phyloP scores from a whole-genome alignment of 306 rosid genomes.

The Purshia tridentata region DNA sequence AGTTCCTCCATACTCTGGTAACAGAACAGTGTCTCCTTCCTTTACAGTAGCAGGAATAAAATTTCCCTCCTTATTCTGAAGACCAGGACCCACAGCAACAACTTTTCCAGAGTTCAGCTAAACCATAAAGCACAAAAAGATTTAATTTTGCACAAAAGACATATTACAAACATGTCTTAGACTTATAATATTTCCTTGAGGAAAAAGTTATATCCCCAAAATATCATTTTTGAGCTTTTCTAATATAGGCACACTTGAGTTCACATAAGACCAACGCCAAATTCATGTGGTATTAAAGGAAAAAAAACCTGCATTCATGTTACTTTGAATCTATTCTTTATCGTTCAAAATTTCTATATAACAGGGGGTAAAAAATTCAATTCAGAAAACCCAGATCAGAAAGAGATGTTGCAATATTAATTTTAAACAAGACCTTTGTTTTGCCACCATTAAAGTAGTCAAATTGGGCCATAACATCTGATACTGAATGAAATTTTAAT shows the following conservation, averaged over 20 bases:
- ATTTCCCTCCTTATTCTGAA: conserved; percentile 56
- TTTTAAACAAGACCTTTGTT: neutral
- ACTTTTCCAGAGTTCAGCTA: conserved; percentile 73
- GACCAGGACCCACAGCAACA: conserved; percentile 65
- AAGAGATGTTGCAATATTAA: neutral
- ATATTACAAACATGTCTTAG: no score
- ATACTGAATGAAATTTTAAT: no score
- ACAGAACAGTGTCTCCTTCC: conserved; percentile 77
- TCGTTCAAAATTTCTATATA: neutral
- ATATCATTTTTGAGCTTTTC: no score
- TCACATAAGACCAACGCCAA: neutral
- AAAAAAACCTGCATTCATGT: neutral
- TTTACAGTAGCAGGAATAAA: conserved; percentile 51
- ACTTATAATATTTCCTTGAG: no score
- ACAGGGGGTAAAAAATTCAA: neutral
- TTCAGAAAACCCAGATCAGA: neutral
- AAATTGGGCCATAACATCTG: no score
- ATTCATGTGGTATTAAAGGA: neutral
- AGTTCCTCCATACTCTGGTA: conserved; percentile 74
- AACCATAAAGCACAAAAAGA: neutral
- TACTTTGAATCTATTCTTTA: neutral
- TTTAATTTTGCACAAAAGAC: neutral
- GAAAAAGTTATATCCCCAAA: no score
- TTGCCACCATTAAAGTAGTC: neutral
- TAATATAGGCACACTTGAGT: no score